phyloP scores from a whole-genome alignment of 2,329 filamentous ascomycete genomes.

The Monilinia vaccinii-corymbosi region DNA sequence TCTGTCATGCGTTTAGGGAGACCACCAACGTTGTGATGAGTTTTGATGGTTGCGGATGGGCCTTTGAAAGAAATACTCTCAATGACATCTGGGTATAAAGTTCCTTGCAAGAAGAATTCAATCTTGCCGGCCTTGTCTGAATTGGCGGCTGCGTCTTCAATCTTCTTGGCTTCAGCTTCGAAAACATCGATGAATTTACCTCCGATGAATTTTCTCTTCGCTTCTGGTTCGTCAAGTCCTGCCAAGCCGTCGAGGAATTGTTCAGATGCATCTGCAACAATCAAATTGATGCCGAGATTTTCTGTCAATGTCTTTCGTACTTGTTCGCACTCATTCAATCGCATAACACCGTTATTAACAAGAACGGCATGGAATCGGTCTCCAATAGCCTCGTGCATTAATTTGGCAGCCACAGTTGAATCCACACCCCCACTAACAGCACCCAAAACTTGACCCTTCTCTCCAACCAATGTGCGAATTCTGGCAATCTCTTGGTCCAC shows the following conservation, averaged over 20 bases:
- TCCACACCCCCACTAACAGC: conserved; percentile 44
- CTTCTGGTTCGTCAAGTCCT: conserved; percentile 72
- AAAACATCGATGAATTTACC: conserved; percentile 73
- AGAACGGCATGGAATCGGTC: conserved; percentile 74
- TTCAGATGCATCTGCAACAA: conserved; percentile 70
- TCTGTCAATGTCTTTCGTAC: conserved; percentile 72
- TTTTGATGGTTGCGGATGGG: conserved; percentile 63
- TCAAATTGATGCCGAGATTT: conserved; percentile 83
- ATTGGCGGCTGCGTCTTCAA: conserved; percentile 61
- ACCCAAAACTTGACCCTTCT: conserved; percentile 70
- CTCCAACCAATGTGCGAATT: conserved; percentile 74
- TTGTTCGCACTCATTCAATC: conserved; percentile 72
- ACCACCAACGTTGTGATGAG: conserved; percentile 62
- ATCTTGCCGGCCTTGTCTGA: conserved; percentile 64
- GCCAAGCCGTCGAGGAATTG: conserved; percentile 68
- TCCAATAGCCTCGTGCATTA: conserved; percentile 81
- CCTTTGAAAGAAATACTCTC: conserved; percentile 64
- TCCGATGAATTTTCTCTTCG: conserved; percentile 87
- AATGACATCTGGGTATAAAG: conserved; percentile 56
- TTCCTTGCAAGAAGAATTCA: conserved; percentile 77
- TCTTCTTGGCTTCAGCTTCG: conserved; percentile 66
- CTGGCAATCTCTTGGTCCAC: conserved; percentile 69
- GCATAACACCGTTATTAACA: conserved; percentile 77
- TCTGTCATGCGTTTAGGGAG: conserved; percentile 48
- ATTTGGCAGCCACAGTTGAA: conserved; percentile 35